These are phyloP conservation scores for Penstemon eatonii DNA, from an alignment of 257 asterid species.

Conservation along the genomic window DNA sequence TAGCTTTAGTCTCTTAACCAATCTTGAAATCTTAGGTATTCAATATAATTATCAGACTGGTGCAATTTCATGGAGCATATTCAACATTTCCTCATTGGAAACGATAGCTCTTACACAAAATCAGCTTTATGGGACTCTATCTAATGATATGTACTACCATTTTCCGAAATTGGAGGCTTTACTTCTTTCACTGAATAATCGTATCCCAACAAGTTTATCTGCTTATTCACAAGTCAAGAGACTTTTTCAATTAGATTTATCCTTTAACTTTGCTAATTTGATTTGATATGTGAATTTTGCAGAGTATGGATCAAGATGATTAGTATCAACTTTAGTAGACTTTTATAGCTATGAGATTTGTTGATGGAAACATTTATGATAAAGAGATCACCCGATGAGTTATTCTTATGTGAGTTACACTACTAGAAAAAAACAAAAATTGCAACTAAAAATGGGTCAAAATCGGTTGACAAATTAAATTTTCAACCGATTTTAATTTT, in stretches of 20 bases:
- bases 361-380: too few species aligned
- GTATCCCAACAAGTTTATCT: neutral
- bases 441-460: too few species aligned
- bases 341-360: too few species aligned
- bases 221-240: neutral
- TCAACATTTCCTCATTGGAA: slow-evolving; percentile 10
- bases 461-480: too few species aligned
- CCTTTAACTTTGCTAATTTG: too few species aligned
- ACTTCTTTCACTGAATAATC: neutral
- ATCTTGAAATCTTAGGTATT: neutral
- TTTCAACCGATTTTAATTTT: too few species aligned
- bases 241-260: neutral
- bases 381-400: too few species aligned
- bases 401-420: too few species aligned
- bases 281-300: too few species aligned
- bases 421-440: too few species aligned
- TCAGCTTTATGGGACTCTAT: neutral
- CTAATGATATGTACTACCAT: neutral
- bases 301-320: too few species aligned
- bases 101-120: neutral
- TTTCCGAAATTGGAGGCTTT: neutral
- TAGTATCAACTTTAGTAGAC: too few species aligned
- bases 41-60: neutral
- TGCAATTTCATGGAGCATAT: neutral
- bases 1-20: neutral